These are phyloP conservation scores for Manihot esculenta DNA, from an alignment of 441 rosid genomes.

Conservation along the genomic window DNA sequence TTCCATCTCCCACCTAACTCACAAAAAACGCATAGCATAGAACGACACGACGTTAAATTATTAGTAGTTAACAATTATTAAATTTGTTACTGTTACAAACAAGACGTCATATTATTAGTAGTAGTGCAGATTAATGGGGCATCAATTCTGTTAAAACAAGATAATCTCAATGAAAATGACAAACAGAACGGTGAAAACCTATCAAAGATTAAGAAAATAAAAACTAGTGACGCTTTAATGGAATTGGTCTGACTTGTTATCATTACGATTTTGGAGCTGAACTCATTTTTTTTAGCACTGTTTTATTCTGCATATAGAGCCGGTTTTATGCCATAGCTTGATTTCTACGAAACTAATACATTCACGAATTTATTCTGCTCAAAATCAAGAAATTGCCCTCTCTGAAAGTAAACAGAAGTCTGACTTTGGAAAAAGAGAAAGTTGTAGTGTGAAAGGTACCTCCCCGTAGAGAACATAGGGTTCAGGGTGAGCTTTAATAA, in stretches of 20 bases:
- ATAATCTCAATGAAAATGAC: slow-evolving; percentile 17
- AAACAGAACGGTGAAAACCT: neutral
- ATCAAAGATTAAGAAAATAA: neutral
- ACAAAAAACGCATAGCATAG: neutral
- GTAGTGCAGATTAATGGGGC: neutral
- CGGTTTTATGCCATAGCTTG: too few relatives aligned
- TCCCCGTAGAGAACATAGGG: slow-evolving; percentile 84
- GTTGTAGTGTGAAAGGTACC: slow-evolving; percentile 31
- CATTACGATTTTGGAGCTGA: too few relatives aligned
- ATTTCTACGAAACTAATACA: too few relatives aligned
- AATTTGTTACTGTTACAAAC: neutral
- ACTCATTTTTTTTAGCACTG: too few relatives aligned
- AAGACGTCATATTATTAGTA: too few relatives aligned
- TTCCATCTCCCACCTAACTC: slow-evolving; percentile 83
- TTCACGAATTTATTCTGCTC: too few relatives aligned
- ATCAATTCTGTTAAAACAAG: neutral
- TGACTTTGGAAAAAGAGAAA: neutral
- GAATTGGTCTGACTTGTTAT: too few relatives aligned
- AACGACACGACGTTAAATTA: neutral
- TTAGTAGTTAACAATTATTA: neutral
- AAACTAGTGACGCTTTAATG: too few relatives aligned
- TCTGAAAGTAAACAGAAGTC: too few relatives aligned
- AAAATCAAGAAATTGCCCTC: too few relatives aligned
- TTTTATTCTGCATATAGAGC: too few relatives aligned
- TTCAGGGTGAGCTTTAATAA: slow-evolving; percentile 87